Percentiles rank a stretch among this genome's conserved stretches.
phyloP scores from a whole-genome alignment of 1,139 yeast genomes.

The Taphrina sp. region DNA sequence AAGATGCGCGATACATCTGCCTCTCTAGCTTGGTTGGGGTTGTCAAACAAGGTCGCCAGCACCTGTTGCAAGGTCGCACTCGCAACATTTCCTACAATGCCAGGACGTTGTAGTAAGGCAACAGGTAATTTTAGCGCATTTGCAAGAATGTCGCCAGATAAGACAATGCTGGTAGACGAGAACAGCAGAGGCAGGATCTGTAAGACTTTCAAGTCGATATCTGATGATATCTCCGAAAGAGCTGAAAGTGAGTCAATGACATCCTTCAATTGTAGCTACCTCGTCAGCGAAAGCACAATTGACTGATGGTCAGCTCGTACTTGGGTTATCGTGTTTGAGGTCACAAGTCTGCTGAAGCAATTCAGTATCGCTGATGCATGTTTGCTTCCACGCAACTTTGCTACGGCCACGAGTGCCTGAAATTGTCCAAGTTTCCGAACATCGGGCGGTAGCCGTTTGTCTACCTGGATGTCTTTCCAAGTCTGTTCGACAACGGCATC shows the following conservation, averaged over 20 bases:
- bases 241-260: constrained; percentile 6
- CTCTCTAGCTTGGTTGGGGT: constrained; percentile 8
- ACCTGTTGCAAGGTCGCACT: constrained; percentile 25
- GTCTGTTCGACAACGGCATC: constrained; percentile 8
- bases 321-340: background rate
- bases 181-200: constrained; percentile 21
- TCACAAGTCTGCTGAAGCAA: constrained; percentile 5
- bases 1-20: constrained; percentile 18
- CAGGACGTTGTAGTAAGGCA: constrained; percentile 7
- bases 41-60: constrained; percentile 12
- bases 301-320: background rate
- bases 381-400: constrained; percentile 8
- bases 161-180: background rate
- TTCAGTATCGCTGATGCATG: constrained; percentile 6
- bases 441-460: constrained; percentile 6
- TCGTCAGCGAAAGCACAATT: background rate
- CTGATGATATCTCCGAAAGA: constrained; percentile 1
- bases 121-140: constrained; percentile 6
- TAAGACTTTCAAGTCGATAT: constrained; percentile 22
- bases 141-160: constrained; percentile 1
- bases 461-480: constrained; percentile 13
- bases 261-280: constrained; percentile 15
- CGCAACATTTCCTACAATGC: constrained; percentile 22
- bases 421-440: constrained; percentile 12
- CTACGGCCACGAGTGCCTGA: constrained; percentile 10